Evolutionary conservation across 2,329 filamentous ascomycete genomes (phyloP).

Genomic region (Helicocarpus griseus): DNA sequence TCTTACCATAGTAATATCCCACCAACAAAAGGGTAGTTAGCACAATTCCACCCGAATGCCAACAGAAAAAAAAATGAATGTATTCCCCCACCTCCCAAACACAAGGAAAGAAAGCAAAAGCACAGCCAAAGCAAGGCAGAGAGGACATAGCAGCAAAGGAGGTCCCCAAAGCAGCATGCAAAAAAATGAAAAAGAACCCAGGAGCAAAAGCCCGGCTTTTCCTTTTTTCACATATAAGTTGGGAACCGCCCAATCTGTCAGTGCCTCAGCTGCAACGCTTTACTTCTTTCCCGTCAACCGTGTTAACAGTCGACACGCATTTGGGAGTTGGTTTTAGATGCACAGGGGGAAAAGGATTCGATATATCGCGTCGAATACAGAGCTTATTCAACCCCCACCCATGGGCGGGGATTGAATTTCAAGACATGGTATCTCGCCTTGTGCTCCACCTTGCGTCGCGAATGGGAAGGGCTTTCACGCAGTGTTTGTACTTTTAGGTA

Average conservation of each 20-base stretch:
- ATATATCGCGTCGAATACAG: slow-evolving; percentile 46
- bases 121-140: background rate
- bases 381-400: slow-evolving; percentile 28
- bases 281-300: background rate
- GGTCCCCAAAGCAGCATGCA: background rate
- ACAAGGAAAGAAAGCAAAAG: background rate
- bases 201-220: background rate
- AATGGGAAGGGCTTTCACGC: slow-evolving; percentile 18
- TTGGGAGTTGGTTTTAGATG: background rate
- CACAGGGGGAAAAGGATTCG: too few species aligned
- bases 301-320: background rate
- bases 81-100: background rate
- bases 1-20: too few species aligned
- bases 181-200: background rate
- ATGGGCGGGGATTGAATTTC: slow-evolving; percentile 26
- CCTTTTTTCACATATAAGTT: background rate
- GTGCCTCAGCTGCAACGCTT: background rate
- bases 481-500: background rate
- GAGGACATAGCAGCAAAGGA: background rate
- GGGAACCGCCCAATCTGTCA: background rate
- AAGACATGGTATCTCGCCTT: slow-evolving; percentile 43
- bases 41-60: too few species aligned
- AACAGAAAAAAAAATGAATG: background rate
- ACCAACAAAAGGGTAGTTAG: too few species aligned
- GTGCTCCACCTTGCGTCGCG: slow-evolving; percentile 45